Evolutionary conservation across 116 monocot genomes (phyloP).

Genomic region (Zostera marina): DNA sequence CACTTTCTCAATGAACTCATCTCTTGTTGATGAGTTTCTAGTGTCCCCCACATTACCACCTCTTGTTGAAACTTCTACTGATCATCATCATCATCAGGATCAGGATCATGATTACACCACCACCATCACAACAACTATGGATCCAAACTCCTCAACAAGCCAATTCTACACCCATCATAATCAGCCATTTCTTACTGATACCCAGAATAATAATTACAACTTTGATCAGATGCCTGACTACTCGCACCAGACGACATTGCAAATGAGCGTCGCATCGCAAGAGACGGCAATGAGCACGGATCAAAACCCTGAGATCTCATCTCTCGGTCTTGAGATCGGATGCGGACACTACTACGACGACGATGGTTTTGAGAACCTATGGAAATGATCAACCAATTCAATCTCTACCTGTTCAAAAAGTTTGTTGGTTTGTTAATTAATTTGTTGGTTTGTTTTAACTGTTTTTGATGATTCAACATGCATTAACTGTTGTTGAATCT

Average conservation of each 20-base stretch:
- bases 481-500: too few relatives aligned
- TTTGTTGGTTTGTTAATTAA: too few relatives aligned
- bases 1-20: not conserved
- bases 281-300: constrained; percentile 49
- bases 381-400: not conserved
- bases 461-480: too few relatives aligned
- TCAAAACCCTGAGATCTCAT: constrained; percentile 56
- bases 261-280: constrained; percentile 33
- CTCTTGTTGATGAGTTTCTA: constrained; percentile 5
- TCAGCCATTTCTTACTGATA: not conserved
- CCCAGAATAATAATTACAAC: not conserved
- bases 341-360: not conserved
- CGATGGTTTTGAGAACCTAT: not conserved
- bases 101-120: not conserved
- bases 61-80: constrained; percentile 2
- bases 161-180: not conserved
- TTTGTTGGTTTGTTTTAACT: too few relatives aligned
- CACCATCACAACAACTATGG: not conserved
- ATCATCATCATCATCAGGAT: not conserved
- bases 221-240: too few relatives aligned
- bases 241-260: constrained; percentile 18
- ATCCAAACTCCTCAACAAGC: not conserved
- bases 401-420: too few relatives aligned
- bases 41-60: constrained; percentile 6
- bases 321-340: not conserved